phyloP scores from a whole-genome alignment of 306 rosid species.

The Cajanus cajan region DNA sequence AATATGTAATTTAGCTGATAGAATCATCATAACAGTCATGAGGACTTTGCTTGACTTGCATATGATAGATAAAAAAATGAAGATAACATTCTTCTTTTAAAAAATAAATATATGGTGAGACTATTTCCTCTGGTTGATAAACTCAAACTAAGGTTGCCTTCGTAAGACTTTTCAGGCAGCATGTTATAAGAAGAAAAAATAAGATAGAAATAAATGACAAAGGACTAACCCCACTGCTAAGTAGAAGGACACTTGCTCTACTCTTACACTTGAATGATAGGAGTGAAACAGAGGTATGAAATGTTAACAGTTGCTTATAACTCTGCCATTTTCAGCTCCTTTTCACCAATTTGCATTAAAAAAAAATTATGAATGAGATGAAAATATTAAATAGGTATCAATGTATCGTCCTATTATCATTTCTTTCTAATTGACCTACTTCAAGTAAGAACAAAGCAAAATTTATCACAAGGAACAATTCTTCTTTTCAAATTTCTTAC shows the following conservation, averaged over 20 bases:
- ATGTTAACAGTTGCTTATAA: not conserved
- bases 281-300: not conserved
- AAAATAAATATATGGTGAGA: not conserved
- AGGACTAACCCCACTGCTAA: not conserved
- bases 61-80: not conserved
- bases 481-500: constrained; percentile 5
- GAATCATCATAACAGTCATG: not conserved
- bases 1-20: not conserved
- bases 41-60: not conserved
- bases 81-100: not conserved
- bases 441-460: not conserved
- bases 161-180: not conserved
- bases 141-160: not conserved
- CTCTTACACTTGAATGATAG: not conserved
- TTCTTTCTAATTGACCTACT: constrained; percentile 3
- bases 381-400: not conserved
- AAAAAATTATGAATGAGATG: not conserved
- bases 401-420: not conserved
- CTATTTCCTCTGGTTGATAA: not conserved
- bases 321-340: not conserved
- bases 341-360: not conserved
- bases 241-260: not conserved
- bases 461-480: constrained; percentile 14
- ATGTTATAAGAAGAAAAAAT: no score
- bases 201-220: not conserved